Conservation (phyloP, 176 grass and related monocot species). For the Aegilops sharonensis region DNA sequence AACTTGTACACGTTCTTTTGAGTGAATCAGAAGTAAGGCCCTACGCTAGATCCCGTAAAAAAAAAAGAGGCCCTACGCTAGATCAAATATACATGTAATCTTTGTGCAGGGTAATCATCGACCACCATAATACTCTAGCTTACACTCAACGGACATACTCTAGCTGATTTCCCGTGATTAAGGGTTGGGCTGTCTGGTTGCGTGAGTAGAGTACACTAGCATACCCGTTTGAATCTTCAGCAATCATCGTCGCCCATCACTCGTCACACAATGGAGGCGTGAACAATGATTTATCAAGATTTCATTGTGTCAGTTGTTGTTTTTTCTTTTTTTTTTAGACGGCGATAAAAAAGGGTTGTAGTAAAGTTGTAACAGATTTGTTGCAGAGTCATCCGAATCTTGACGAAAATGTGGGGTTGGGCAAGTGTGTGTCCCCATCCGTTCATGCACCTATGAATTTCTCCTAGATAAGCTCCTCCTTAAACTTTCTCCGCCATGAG, state of each 20-base stretch:
- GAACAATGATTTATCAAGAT: no score
- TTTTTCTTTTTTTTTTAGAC: not conserved
- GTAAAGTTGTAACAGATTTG: no score
- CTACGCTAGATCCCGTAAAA: not conserved
- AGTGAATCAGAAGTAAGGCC: slow-evolving; percentile 24
- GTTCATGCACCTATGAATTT: no score
- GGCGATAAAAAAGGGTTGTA: no score
- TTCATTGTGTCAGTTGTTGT: no score
- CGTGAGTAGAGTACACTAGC: not conserved
- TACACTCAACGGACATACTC: not conserved
- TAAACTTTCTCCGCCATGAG: no score
- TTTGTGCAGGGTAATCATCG: not conserved
- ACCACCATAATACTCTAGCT: not conserved
- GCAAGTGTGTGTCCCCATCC: no score
- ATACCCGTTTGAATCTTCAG: not conserved
- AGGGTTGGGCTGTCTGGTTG: not conserved
- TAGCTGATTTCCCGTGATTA: slow-evolving; percentile 15
- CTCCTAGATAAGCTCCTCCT: no score
- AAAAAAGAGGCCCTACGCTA: not conserved
- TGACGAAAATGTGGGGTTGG: no score
- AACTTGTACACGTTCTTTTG: slow-evolving; percentile 6
- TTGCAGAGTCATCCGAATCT: no score
- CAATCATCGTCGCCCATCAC: not conserved
- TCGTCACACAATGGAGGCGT: not conserved
- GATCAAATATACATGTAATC: not conserved